Conservation (phyloP, 345 rosid species). For the Gossypium arboreum region DNA sequence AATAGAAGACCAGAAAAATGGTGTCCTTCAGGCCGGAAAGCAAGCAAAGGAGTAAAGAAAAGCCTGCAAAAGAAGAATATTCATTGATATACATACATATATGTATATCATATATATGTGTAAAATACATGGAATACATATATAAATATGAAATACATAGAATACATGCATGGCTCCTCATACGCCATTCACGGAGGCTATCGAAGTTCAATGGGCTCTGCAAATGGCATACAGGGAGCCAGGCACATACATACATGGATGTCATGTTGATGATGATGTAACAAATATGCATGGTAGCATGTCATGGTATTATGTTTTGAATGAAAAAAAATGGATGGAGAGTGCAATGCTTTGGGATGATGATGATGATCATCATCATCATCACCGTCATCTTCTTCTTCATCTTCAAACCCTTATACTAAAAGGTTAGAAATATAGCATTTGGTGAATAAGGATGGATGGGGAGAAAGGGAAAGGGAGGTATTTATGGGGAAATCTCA, state of each 20-base stretch:
- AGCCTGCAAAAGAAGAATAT: conserved; percentile 9
- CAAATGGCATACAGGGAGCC: conserved; percentile 99
- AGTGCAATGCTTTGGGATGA: background rate
- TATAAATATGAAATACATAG: conserved; percentile 6
- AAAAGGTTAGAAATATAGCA: background rate
- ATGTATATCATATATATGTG: background rate
- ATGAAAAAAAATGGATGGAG: background rate
- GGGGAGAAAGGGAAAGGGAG: background rate
- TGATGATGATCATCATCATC: background rate
- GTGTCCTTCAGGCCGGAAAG: background rate
- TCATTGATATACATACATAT: background rate
- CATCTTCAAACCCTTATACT: background rate
- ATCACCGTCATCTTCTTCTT: background rate
- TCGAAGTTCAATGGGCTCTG: conserved; percentile 54
- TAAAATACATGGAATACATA: conserved; percentile 19
- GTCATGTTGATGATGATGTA: background rate
- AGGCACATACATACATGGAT: conserved; percentile 81
- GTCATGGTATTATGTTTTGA: background rate
- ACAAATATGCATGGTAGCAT: conserved; percentile 17
- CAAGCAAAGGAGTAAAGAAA: background rate
- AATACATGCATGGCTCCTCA: conserved; percentile 90
- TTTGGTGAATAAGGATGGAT: background rate
- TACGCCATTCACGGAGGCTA: conserved; percentile 87
- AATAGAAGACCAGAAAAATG: background rate
- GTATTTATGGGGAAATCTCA: conserved; percentile 23